phyloP scores from a whole-genome alignment of 176 grass and related monocot genomes.

The Oryza australiensis region DNA sequence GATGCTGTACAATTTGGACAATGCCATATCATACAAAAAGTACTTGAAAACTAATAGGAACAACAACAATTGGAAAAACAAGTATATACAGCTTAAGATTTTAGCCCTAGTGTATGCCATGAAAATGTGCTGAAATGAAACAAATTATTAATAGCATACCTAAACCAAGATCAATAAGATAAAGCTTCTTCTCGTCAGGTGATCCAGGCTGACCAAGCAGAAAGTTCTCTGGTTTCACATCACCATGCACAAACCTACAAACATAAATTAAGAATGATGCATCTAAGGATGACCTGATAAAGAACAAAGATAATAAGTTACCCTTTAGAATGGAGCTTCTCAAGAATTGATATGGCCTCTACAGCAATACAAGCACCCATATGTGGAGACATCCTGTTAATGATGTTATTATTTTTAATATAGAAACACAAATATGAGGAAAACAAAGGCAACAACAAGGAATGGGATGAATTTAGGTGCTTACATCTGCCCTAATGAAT shows the following conservation, averaged over 20 bases:
- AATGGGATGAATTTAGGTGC: conserved; percentile 46
- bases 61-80: conserved; percentile 8
- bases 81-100: not conserved
- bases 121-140: conserved; percentile 4
- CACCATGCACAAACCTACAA: conserved; percentile 97
- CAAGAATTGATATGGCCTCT: conserved; percentile 89
- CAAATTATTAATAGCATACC: conserved; percentile 51
- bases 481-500: conserved; percentile 84
- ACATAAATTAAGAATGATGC: conserved; percentile 5
- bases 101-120: not conserved
- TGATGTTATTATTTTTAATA: conserved; percentile 33
- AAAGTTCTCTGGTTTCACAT: conserved; percentile 99
- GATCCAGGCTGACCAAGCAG: conserved; percentile 88
- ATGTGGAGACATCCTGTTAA: conserved; percentile 68
- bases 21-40: conserved; percentile 19
- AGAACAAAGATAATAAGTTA: conserved; percentile 35
- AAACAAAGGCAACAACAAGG: conserved; percentile 32
- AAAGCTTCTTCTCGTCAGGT: conserved; percentile 90
- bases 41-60: not conserved
- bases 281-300: not conserved
- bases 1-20: conserved; percentile 63
- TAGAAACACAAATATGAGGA: not conserved
- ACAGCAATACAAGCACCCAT: conserved; percentile 98
- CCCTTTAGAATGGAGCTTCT: conserved; percentile 91
- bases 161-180: conserved; percentile 97